Percentiles rank a stretch among this genome's conserved stretches.
These are phyloP conservation scores for Prunus kanzakura DNA, from an alignment of 306 rosid species.

Conservation along the genomic window DNA sequence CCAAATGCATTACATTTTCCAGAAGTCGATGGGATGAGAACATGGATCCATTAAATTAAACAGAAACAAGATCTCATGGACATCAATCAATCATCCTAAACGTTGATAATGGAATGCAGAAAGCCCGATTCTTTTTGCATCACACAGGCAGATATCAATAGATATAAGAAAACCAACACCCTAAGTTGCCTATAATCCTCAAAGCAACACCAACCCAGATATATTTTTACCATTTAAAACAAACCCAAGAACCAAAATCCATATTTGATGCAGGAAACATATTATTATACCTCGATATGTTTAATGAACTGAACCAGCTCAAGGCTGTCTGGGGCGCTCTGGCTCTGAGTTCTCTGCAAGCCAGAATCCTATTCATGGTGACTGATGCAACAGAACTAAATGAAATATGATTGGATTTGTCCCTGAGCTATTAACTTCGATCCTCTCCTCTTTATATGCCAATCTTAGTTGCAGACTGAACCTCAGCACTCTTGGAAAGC, in stretches of 20 bases:
- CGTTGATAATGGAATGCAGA: background rate
- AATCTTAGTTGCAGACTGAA: background rate
- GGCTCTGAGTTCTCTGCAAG: constrained; percentile 26
- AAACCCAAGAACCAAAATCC: constrained; percentile 11
- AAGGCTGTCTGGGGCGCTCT: constrained; percentile 26
- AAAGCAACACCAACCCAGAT: constrained; percentile 1
- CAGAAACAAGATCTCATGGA: background rate
- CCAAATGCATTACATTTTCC: background rate
- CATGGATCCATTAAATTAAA: background rate
- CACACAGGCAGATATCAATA: background rate
- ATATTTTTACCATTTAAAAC: background rate
- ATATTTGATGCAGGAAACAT: background rate
- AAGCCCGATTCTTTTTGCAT: background rate
- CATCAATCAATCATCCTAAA: background rate
- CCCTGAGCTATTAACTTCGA: background rate
- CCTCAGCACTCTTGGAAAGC: background rate
- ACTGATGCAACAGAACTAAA: background rate
- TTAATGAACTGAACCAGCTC: constrained; percentile 27
- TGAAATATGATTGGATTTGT: background rate
- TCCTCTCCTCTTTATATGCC: background rate
- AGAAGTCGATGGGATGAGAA: background rate
- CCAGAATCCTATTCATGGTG: constrained; percentile 44
- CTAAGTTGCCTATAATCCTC: background rate
- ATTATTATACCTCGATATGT: constrained; percentile 37
- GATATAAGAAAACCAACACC: constrained; percentile 2